phyloP scores from a whole-genome alignment of 129 eudicot genomes.

The Centaurea solstitialis region DNA sequence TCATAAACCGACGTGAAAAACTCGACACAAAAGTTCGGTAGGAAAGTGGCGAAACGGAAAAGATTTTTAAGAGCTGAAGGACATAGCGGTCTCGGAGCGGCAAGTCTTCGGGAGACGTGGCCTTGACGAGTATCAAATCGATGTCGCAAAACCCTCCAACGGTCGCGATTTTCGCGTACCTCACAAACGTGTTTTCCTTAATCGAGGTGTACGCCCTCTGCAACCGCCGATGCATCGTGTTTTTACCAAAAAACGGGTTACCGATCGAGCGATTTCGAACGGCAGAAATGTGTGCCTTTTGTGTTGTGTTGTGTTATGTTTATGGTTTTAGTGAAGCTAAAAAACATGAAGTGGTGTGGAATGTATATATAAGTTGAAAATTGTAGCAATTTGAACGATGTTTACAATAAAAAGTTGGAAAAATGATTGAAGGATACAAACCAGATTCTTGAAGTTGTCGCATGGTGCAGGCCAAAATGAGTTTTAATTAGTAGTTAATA shows the following conservation, averaged over 20 bases:
- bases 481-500: too few relatives aligned
- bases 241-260: not conserved
- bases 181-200: conserved; percentile 52
- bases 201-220: conserved; percentile 49
- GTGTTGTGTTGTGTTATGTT: too few relatives aligned
- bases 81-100: conserved; percentile 65
- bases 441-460: conserved; percentile 25
- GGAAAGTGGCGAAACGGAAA: conserved; percentile 51
- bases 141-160: conserved; percentile 74
- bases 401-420: conserved; percentile 21
- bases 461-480: not conserved
- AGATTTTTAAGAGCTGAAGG: conserved; percentile 54
- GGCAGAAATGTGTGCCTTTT: not conserved
- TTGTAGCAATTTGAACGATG: conserved; percentile 16
- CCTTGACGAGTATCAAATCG: conserved; percentile 56
- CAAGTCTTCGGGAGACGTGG: conserved; percentile 70
- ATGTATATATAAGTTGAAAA: conserved; percentile 20
- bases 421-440: not conserved
- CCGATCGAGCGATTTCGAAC: not conserved
- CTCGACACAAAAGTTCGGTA: conserved; percentile 44
- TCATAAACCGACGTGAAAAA: conserved; percentile 52
- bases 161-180: conserved; percentile 63
- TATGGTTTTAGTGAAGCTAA: conserved; percentile 11
- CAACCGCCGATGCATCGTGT: conserved; percentile 57
- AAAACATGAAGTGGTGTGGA: conserved; percentile 13